Evolutionary conservation across 176 grass and related monocot species (phyloP).

Genomic region (Avena sativa): DNA sequence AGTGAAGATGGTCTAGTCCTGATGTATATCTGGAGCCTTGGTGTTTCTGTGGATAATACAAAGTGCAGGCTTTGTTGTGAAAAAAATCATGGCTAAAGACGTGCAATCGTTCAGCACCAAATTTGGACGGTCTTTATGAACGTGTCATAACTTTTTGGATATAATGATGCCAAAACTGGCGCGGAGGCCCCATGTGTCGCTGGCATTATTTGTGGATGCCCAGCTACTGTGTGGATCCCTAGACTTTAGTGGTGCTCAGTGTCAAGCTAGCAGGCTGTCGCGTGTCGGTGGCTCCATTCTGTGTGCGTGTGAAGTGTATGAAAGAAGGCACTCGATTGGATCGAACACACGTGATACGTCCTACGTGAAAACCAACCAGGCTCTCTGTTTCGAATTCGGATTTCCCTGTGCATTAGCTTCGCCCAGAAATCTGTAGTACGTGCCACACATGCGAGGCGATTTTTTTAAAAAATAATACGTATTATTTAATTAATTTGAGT

Average conservation of each 20-base stretch:
- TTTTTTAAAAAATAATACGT: too few species aligned
- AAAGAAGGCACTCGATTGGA: not conserved
- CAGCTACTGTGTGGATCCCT: not conserved
- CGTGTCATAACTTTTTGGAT: not conserved
- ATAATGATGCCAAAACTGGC: conserved; percentile 21
- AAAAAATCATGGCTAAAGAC: not conserved
- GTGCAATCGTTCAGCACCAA: not conserved
- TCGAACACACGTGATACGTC: not conserved
- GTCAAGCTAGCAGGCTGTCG: not conserved
- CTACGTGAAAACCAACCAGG: not conserved
- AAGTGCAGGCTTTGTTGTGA: too few species aligned
- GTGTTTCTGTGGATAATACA: too few species aligned
- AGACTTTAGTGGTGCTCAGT: not conserved
- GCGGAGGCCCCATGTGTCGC: not conserved
- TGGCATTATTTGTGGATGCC: not conserved
- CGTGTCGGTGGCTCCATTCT: conserved; percentile 42
- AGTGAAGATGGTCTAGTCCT: too few species aligned
- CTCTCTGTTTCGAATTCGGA: not conserved
- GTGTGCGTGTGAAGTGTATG: too few species aligned
- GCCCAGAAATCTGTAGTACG: not conserved
- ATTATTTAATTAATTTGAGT: too few species aligned
- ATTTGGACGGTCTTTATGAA: conserved; percentile 19
- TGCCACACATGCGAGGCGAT: too few species aligned
- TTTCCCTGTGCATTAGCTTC: not conserved
- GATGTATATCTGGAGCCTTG: too few species aligned